Percentiles rank a stretch among this genome's conserved stretches.
Conservation (phyloP, 805 yeast species). For the Saccharomycopsis schoenii region DNA sequence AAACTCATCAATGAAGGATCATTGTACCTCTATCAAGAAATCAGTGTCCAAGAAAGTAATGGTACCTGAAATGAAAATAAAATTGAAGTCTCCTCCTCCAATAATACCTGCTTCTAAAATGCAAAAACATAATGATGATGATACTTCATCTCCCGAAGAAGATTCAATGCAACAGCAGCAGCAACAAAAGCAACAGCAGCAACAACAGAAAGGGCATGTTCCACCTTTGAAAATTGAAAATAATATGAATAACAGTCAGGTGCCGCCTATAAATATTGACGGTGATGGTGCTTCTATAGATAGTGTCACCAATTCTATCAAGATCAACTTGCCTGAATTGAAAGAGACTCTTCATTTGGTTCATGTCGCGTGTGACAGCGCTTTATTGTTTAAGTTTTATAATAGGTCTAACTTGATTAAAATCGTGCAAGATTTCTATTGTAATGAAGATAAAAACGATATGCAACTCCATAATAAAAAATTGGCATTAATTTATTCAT, state of each 20-base stretch:
- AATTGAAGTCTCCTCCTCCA: not conserved
- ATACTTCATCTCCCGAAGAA: not conserved
- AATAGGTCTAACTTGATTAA: constrained; percentile 38
- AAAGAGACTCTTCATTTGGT: constrained; percentile 62
- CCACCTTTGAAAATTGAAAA: not conserved
- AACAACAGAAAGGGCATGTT: not conserved
- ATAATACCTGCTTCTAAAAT: not conserved
- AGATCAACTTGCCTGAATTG: constrained; percentile 64
- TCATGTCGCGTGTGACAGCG: constrained; percentile 72
- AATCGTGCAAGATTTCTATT: constrained; percentile 13
- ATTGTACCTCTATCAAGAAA: not conserved
- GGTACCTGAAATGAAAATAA: not conserved
- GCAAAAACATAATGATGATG: not conserved
- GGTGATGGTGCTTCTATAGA: not conserved
- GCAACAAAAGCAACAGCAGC: not conserved
- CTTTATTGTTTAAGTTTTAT: constrained; percentile 76
- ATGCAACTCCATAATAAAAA: constrained; percentile 31
- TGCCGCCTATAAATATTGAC: not conserved
- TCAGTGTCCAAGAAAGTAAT: not conserved
- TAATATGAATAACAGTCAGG: not conserved
- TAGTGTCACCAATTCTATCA: constrained; percentile 26
- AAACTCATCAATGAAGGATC: not conserved
- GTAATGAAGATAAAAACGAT: not conserved
- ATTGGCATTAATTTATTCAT: constrained; percentile 71
- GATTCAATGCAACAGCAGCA: not conserved